Base-by-base conservation (phyloP, 257 asterid species). In the Nyctanthes arbortristis region DNA sequence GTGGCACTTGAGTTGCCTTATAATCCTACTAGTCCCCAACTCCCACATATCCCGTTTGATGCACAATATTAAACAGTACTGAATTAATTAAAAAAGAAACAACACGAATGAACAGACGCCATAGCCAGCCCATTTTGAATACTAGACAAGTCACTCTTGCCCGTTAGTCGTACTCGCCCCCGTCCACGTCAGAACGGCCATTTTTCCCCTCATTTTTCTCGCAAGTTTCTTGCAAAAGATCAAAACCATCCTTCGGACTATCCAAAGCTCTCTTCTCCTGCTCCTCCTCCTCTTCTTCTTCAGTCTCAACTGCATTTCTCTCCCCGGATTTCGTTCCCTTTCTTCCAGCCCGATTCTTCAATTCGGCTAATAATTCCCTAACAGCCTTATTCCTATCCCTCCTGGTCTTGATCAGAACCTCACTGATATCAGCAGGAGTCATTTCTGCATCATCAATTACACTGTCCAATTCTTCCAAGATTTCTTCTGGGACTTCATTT, bases 181-280 rank as follows among this genome's bases (percentile, higher is more conserved):
- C 0, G 2, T 52, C n/a, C 6, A 40, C 55, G 28, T 52, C 16
- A 16, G 32, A 30, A 25, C 20, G 7, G 24, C 32, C 73, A 8
- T 57, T 60, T 56, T 36, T 52, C 25, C 18, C 75, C 63, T 56
- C 58, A n/a, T 29, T 14, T 13, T 45, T 64, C 14, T 29, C 49
- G 63, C 52, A 36, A 5, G 55, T 58, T 37, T 60, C 69, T 11
- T 4, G 70, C 62, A 43, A 7, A 30, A 45, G 36, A 55, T 25
- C 72, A 25, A 43, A 58, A 16, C 32, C 56, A 29, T 71, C 66
- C 12, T 32, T 29, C 0, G 66, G 66, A 61, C 31, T 61, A 14
- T 61, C 66, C 66, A 61, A 61, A 16, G 66, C 66, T 31, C 66
- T 34, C 66, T 61, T 61, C 66, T 61, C 66, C 27, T 31, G 59